Conservation (phyloP, 192 early-diverging fungal species). For the Allomyces arbusculus region DNA sequence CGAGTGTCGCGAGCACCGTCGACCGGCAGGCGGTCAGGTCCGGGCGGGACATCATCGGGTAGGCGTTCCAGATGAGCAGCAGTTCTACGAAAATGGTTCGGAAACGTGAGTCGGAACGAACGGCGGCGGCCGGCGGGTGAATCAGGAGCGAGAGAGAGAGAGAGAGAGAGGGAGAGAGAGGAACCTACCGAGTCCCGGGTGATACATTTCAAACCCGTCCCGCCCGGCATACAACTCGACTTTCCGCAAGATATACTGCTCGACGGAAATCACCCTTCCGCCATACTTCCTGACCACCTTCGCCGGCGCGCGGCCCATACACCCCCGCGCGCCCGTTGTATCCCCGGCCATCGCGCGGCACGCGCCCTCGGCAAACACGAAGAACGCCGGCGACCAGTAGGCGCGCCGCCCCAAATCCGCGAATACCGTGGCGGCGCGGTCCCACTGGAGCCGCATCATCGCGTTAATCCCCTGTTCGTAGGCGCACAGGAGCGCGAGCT, state of each 20-base stretch:
- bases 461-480: not conserved
- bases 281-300: not conserved
- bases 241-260: not conserved
- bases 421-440: not conserved
- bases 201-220: too few species aligned
- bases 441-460: not conserved
- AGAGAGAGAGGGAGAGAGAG: too few species aligned
- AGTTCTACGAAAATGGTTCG: not conserved
- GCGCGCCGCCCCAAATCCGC: not conserved
- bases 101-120: too few species aligned
- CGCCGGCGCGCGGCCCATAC: too few species aligned
- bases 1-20: not conserved
- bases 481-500: not conserved
- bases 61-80: not conserved
- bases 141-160: too few species aligned
- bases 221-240: too few species aligned
- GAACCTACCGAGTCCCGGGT: too few species aligned
- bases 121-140: too few species aligned
- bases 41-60: not conserved
- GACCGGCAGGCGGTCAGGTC: not conserved
- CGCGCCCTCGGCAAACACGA: not conserved
- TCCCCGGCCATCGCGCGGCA: not conserved
- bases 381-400: not conserved
- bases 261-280: not conserved
- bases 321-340: too few species aligned